These are phyloP conservation scores for Rosa hybrid DNA, from an alignment of 331 rosid genomes.

Conservation along the genomic window DNA sequence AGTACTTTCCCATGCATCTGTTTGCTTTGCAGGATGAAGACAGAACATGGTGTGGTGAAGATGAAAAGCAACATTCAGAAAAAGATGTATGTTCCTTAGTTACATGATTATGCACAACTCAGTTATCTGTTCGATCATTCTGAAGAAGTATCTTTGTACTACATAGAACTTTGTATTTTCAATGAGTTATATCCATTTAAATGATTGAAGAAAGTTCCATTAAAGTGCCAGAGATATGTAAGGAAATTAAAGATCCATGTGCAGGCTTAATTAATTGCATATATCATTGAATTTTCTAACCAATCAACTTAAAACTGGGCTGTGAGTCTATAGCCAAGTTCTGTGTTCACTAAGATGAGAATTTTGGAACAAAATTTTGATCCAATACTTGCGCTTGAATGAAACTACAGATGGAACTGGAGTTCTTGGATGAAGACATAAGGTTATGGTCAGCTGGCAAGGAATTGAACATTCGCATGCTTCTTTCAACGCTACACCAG, in stretches of 20 bases:
- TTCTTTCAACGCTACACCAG: conserved; percentile 78
- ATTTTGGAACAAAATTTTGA: conserved; percentile 8
- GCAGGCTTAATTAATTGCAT: too few species aligned
- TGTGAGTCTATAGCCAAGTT: not conserved
- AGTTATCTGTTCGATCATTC: too few species aligned
- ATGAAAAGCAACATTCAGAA: conserved; percentile 26
- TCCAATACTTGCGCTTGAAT: conserved; percentile 8
- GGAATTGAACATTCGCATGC: conserved; percentile 71
- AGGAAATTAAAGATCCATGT: too few species aligned
- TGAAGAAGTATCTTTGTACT: too few species aligned
- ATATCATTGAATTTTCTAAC: not conserved
- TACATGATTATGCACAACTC: not conserved
- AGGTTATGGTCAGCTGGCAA: conserved; percentile 86
- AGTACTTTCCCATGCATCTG: not conserved
- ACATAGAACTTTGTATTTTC: too few species aligned
- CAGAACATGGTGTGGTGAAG: conserved; percentile 22
- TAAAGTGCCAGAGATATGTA: too few species aligned
- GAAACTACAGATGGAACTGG: conserved; percentile 49
- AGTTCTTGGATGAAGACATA: conserved; percentile 63
- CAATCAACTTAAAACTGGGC: not conserved
- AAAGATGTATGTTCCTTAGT: conserved; percentile 31
- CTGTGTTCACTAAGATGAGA: not conserved
- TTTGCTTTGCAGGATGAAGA: conserved; percentile 35
- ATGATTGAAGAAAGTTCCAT: too few species aligned
- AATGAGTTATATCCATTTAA: too few species aligned